Evolutionary conservation across 2,329 filamentous ascomycete genomes (phyloP).

Genomic region (Fusarium phyllophilum): DNA sequence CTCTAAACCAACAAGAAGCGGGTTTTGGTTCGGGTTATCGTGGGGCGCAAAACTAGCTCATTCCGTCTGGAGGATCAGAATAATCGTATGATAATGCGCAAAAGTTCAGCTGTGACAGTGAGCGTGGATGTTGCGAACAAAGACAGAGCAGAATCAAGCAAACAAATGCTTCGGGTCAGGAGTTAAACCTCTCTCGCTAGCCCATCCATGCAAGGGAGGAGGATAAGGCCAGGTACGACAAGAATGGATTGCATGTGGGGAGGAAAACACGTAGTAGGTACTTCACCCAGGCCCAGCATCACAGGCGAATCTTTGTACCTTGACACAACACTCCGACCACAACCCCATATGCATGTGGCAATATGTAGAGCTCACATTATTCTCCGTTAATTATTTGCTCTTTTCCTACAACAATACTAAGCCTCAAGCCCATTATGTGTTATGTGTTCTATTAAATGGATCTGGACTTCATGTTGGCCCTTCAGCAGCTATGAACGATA

Average conservation of each 20-base stretch:
- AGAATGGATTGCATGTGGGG: constrained; percentile 14
- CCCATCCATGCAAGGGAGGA: constrained; percentile 35
- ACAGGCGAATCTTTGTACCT: constrained; percentile 4
- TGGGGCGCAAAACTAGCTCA: constrained; percentile 38
- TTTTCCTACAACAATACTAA: background rate
- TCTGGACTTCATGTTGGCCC: background rate
- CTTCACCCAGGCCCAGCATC: background rate
- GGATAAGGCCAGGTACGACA: constrained; percentile 21
- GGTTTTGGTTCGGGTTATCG: constrained; percentile 32
- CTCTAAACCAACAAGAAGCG: constrained; percentile 30
- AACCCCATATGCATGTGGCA: background rate
- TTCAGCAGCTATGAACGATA: background rate
- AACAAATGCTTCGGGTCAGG: constrained; percentile 27
- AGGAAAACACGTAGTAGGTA: constrained; percentile 2
- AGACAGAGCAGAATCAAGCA: constrained; percentile 10
- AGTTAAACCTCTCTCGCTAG: constrained; percentile 27
- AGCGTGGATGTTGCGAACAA: constrained; percentile 3
- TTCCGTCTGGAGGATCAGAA: constrained; percentile 28
- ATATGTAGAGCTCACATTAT: background rate
- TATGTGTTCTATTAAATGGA: background rate
- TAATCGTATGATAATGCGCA: background rate
- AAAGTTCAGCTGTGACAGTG: background rate
- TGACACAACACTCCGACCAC: background rate
- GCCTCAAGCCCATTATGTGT: background rate
- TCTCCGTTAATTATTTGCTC: background rate